Conservation (phyloP, 2,329 filamentous ascomycete genomes). For the Blastomyces gilchristii region DNA sequence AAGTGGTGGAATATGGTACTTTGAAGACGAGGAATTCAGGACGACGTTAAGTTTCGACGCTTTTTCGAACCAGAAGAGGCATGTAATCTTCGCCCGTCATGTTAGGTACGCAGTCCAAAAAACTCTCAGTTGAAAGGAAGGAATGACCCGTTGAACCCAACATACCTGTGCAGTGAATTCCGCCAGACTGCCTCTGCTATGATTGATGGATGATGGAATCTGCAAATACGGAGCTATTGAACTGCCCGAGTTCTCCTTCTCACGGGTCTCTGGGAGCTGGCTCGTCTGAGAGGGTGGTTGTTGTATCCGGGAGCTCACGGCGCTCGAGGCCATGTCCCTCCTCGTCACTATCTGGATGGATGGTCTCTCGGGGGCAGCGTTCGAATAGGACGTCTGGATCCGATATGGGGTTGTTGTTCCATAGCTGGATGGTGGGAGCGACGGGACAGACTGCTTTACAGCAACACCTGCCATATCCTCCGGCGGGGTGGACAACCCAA, state of each 20-base stretch:
- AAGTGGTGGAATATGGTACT: slow-evolving; percentile 44
- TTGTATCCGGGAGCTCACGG: slow-evolving; percentile 12
- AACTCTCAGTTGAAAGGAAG: not conserved
- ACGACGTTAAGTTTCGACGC: slow-evolving; percentile 67
- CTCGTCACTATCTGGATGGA: slow-evolving; percentile 1
- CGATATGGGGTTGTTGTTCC: slow-evolving; percentile 23
- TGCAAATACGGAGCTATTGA: slow-evolving; percentile 48
- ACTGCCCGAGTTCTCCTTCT: slow-evolving; percentile 25
- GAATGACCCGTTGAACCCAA: slow-evolving; percentile 5
- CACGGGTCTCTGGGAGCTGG: slow-evolving; percentile 17
- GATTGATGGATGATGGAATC: slow-evolving; percentile 65
- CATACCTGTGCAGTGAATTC: slow-evolving; percentile 74
- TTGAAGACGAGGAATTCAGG: slow-evolving; percentile 46
- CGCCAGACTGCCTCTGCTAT: slow-evolving; percentile 62
- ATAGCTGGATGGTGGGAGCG: slow-evolving; percentile 22
- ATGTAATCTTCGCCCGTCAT: slow-evolving; percentile 62
- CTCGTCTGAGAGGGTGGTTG: slow-evolving; percentile 19
- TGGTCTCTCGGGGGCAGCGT: slow-evolving; percentile 16
- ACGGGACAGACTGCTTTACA: slow-evolving; percentile 26
- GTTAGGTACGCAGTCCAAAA: not conserved
- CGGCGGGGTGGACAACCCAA: slow-evolving; percentile 34
- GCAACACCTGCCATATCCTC: slow-evolving; percentile 35
- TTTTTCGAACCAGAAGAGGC: slow-evolving; percentile 94
- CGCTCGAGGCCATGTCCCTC: slow-evolving; percentile 7
- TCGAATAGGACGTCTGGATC: slow-evolving; percentile 20